These are phyloP conservation scores for Mycena amicta DNA, from an alignment of 768 basidiomycete genomes.

Conservation along the genomic window DNA sequence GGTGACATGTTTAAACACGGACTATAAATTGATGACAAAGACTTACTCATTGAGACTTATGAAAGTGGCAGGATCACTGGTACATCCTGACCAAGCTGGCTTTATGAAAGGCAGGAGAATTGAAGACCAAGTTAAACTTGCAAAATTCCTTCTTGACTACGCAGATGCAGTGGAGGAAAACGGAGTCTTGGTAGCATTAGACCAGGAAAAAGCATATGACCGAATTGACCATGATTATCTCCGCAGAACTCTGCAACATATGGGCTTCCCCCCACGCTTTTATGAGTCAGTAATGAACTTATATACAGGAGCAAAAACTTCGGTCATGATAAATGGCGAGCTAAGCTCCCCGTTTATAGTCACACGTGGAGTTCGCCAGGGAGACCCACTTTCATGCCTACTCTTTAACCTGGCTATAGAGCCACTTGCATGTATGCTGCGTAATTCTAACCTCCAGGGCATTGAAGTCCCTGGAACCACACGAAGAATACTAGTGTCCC, in stretches of 20 bases:
- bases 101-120: slow-evolving; percentile 27
- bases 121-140: slow-evolving; percentile 22
- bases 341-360: slow-evolving; percentile 17
- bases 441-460: slow-evolving; percentile 32
- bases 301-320: slow-evolving; percentile 11
- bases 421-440: slow-evolving; percentile 33
- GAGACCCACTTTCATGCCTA: slow-evolving; percentile 40
- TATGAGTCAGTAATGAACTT: slow-evolving; percentile 16
- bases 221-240: slow-evolving; percentile 22
- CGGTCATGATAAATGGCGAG: slow-evolving; percentile 13
- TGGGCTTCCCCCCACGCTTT: slow-evolving; percentile 3
- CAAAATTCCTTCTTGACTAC: slow-evolving; percentile 9
- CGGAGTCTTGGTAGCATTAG: neutral
- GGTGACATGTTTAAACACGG: neutral
- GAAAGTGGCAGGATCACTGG: neutral
- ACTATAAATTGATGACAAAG: neutral
- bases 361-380: slow-evolving; percentile 27
- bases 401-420: slow-evolving; percentile 45
- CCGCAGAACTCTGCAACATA: neutral
- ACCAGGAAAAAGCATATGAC: slow-evolving; percentile 20
- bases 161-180: slow-evolving; percentile 5
- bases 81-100: slow-evolving; percentile 5
- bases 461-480: slow-evolving; percentile 17
- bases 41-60: neutral
- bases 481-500: slow-evolving; percentile 29